These are phyloP conservation scores for Stenocarpella maydis DNA, from an alignment of 2,329 filamentous ascomycete genomes.

Conservation along the genomic window DNA sequence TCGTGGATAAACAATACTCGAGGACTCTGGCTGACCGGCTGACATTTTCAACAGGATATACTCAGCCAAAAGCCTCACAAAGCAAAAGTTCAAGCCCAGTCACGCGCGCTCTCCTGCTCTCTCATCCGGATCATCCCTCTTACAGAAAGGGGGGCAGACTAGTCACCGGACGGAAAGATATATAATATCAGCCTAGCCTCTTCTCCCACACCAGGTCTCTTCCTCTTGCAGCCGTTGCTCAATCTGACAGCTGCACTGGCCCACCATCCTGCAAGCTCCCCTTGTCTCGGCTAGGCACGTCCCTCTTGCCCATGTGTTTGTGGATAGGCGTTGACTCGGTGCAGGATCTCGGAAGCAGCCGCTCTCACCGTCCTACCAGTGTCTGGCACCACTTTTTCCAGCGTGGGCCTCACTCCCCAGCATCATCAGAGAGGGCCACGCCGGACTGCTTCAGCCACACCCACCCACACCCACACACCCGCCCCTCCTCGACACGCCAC, in stretches of 20 bases:
- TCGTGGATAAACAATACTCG: background rate
- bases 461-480: background rate
- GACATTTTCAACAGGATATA: conserved; percentile 7
- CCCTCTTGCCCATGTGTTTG: background rate
- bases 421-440: background rate
- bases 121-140: conserved; percentile 28
- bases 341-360: conserved; percentile 3
- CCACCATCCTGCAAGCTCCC: conserved; percentile 21
- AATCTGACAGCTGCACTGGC: conserved; percentile 23
- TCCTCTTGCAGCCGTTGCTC: conserved; percentile 10
- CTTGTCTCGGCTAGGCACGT: conserved; percentile 26
- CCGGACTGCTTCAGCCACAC: conserved; percentile 8
- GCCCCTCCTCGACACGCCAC: conserved; percentile 1
- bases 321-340: background rate
- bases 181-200: conserved; percentile 33
- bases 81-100: conserved; percentile 11
- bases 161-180: conserved; percentile 31
- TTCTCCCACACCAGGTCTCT: conserved; percentile 4
- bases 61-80: conserved; percentile 10
- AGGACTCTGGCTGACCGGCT: background rate
- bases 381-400: background rate
- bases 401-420: background rate
- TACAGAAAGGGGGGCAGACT: conserved; percentile 1
- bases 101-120: conserved; percentile 25
- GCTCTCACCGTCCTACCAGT: background rate